Conservation (phyloP, 305 asterid species). For the Solanum hybrid region DNA sequence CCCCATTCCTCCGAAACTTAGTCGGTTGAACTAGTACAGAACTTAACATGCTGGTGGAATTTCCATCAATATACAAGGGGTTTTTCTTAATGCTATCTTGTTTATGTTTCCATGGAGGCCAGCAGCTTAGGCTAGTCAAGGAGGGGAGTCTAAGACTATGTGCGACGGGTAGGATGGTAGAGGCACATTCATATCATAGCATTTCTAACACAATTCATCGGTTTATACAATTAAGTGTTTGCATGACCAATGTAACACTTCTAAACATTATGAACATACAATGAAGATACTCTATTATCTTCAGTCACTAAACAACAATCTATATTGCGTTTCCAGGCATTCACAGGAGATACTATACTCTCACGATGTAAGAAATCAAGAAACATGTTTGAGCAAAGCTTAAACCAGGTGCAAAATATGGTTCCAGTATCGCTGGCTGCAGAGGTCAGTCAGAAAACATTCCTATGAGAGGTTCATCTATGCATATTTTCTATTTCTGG, state of each 20-base stretch:
- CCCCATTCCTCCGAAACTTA: not conserved
- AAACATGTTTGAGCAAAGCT: slow-evolving; percentile 30
- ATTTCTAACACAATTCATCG: not conserved
- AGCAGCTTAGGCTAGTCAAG: not conserved
- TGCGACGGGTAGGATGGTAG: not conserved
- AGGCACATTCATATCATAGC: not conserved
- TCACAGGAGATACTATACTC: slow-evolving; percentile 36
- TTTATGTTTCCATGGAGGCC: not conserved
- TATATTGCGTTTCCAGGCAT: slow-evolving; percentile 24
- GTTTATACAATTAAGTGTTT: not conserved
- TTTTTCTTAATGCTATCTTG: not conserved
- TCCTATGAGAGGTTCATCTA: not conserved
- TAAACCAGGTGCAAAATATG: slow-evolving; percentile 28
- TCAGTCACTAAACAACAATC: not conserved
- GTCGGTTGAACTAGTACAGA: not conserved
- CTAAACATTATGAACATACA: not conserved
- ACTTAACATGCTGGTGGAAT: not conserved
- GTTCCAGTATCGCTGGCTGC: slow-evolving; percentile 41
- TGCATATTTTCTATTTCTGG: not conserved
- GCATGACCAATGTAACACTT: not conserved
- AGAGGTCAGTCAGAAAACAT: slow-evolving; percentile 23
- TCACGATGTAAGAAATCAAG: slow-evolving; percentile 28
- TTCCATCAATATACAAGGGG: not conserved
- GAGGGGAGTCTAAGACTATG: not conserved
- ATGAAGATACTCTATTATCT: not conserved